Base-by-base conservation (phyloP, 1,139 yeast genomes). In the Saccharomyces hybrid region DNA sequence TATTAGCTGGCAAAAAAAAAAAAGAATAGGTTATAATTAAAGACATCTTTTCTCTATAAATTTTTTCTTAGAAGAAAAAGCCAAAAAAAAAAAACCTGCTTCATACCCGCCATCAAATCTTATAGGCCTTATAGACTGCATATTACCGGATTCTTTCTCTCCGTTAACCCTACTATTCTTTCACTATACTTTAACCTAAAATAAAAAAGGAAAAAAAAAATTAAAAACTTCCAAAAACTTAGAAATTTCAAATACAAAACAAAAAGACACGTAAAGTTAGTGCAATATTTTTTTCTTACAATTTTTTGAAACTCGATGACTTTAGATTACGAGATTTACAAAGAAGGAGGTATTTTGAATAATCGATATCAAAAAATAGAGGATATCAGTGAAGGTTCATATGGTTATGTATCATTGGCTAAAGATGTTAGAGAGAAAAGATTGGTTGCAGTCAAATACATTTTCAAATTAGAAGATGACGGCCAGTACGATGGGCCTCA, bases 381-480 rank as follows among this genome's bases (percentile, higher is more conserved):
- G 54, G 91, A 86, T 65, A 81, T 91, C 57, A 88, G 93, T 69
- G 93, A 88, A 70, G 98, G 98, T 41, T 89, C 97, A 0, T 91
- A 89, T 70, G 98, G 98, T 48, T 80, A 87, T 53, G 98, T 91
- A 8, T 84, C 96, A 1, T 78, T 91, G 34, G 97, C 97, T 5
- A 83, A 83, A 64, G 97, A 91, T 69, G 74, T 79, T 5, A 67
- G 74, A 30, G 72, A 75, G 50, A 75, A 80, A 60, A 73, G 76
- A 53, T 72, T 87, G 54, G 96, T 87, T 32, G 97, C 97, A 3
- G 83, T 91, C 59, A 91, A 91, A 71, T 88, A 88, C 68, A 86
- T 90, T 58, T 75, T 74, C 64, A 74, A 75, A 54, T 57, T 67
- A 46, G 72, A 71, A 20, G 69, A 68, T 56, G 62, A 65, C 34